These are phyloP conservation scores for Xylogone sp. DNA, from an alignment of 2,329 filamentous ascomycete species.

Conservation along the genomic window DNA sequence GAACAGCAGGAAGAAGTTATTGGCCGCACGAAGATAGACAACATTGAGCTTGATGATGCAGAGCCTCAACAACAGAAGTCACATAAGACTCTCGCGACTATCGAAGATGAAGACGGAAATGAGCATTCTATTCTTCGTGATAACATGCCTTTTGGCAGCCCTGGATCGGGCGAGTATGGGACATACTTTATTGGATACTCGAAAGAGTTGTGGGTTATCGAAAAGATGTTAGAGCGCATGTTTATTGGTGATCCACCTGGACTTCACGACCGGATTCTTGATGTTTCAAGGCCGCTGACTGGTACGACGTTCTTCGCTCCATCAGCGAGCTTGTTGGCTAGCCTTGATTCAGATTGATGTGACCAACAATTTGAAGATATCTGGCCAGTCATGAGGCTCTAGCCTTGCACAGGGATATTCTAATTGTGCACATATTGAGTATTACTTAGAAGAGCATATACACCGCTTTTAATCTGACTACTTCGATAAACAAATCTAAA, in stretches of 20 bases:
- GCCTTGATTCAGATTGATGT: slow-evolving; percentile 10
- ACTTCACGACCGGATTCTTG: slow-evolving; percentile 50
- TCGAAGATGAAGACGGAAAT: slow-evolving; percentile 45
- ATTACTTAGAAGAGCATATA: too few relatives aligned
- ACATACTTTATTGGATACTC: slow-evolving; percentile 58
- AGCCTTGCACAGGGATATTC: too few relatives aligned
- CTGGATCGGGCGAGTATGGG: slow-evolving; percentile 46
- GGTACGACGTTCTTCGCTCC: slow-evolving; percentile 53
- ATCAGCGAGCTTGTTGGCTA: slow-evolving; percentile 32
- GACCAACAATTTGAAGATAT: too few relatives aligned
- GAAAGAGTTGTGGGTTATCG: slow-evolving; percentile 49
- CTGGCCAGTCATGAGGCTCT: too few relatives aligned
- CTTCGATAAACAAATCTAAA: too few relatives aligned
- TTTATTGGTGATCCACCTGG: slow-evolving; percentile 51
- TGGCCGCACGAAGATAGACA: slow-evolving; percentile 54
- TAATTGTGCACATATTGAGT: too few relatives aligned
- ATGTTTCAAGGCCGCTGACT: slow-evolving; percentile 50
- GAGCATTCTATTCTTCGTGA: slow-evolving; percentile 53
- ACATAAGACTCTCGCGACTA: slow-evolving; percentile 52
- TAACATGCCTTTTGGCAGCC: slow-evolving; percentile 59
- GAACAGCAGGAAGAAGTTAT: slow-evolving; percentile 54
- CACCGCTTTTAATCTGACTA: too few relatives aligned
- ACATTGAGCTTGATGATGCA: slow-evolving; percentile 52
- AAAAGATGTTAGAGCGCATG: slow-evolving; percentile 55
- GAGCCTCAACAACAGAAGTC: slow-evolving; percentile 40